These are phyloP conservation scores for Zymoseptoria ardabiliae DNA, from an alignment of 2,329 filamentous ascomycete species.

Conservation along the genomic window DNA sequence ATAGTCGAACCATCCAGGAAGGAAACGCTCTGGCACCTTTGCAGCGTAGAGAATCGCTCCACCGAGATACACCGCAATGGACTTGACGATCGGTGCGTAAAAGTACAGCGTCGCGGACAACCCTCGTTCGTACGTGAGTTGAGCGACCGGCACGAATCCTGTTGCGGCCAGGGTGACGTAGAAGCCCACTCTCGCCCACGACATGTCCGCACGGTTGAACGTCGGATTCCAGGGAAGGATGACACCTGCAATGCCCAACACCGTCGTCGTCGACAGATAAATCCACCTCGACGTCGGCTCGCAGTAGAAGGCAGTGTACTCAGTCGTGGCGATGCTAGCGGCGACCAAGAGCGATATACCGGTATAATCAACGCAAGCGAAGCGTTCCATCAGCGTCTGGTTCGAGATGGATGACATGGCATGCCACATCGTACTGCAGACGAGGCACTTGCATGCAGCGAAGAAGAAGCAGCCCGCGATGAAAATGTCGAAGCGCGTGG, in stretches of 20 bases:
- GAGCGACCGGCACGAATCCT: slow-evolving; percentile 79
- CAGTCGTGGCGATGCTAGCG: slow-evolving; percentile 93
- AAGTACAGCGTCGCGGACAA: slow-evolving; percentile 77
- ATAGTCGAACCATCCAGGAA: slow-evolving; percentile 89
- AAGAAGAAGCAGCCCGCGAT: slow-evolving; percentile 95
- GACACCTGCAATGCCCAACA: slow-evolving; percentile 77
- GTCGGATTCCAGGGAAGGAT: slow-evolving; percentile 92
- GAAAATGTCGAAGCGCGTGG: slow-evolving; percentile 79
- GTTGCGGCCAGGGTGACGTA: slow-evolving; percentile 82
- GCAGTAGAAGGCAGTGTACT: slow-evolving; percentile 98
- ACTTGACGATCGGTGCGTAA: slow-evolving; percentile 81
- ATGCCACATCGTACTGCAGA: slow-evolving; percentile 96
- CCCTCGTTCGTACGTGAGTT: slow-evolving; percentile 72
- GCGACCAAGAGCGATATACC: slow-evolving; percentile 93
- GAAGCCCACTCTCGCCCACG: slow-evolving; percentile 86
- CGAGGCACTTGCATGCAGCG: slow-evolving; percentile 86
- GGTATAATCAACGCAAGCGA: slow-evolving; percentile 97
- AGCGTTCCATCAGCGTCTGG: slow-evolving; percentile 80
- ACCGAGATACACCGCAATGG: slow-evolving; percentile 72
- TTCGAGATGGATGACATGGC: slow-evolving; percentile 97
- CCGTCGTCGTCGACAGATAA: slow-evolving; percentile 75
- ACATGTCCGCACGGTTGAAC: slow-evolving; percentile 89
- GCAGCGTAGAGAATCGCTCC: slow-evolving; percentile 85
- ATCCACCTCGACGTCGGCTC: slow-evolving; percentile 78
- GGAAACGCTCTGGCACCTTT: slow-evolving; percentile 89